Evolutionary conservation across 208 protist species (phyloP).

Genomic region (Phytomonas francai): DNA sequence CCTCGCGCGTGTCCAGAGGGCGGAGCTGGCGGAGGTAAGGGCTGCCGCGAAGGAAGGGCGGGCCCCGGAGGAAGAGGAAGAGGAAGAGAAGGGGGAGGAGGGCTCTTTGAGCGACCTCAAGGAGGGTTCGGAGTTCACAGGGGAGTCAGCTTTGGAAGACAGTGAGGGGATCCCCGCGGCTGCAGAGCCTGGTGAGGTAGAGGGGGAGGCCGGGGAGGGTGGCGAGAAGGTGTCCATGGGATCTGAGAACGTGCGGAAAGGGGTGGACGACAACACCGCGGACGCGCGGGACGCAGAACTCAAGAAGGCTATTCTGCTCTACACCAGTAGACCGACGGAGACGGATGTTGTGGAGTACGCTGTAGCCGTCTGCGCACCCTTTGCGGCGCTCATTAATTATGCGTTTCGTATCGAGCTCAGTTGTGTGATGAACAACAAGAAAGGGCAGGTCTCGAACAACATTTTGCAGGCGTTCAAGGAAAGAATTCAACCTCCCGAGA

Average conservation of each 20-base stretch:
- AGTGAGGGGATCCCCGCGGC: too few species aligned
- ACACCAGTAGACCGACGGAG: constrained; percentile 20
- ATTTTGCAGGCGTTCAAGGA: constrained; percentile 5
- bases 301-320: constrained; percentile 19
- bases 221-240: constrained; percentile 3
- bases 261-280: not conserved
- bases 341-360: constrained; percentile 33
- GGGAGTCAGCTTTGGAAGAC: too few species aligned
- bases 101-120: constrained; percentile 11
- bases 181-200: too few species aligned
- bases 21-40: constrained; percentile 18
- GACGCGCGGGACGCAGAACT: constrained; percentile 21
- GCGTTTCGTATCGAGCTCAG: constrained; percentile 31
- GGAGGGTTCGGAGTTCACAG: too few species aligned
- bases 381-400: constrained; percentile 32
- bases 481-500: not conserved
- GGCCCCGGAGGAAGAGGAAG: constrained; percentile 15
- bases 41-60: too few species aligned
- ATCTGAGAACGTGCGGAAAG: constrained; percentile 11
- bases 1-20: constrained; percentile 40
- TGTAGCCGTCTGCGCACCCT: constrained; percentile 37
- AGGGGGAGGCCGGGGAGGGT: constrained; percentile 12
- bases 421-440: constrained; percentile 28
- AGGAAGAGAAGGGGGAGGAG: constrained; percentile 18
- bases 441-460: constrained; percentile 26